phyloP scores from a whole-genome alignment of 495 filamentous ascomycete genomes.

The Aspergillus baeticus region DNA sequence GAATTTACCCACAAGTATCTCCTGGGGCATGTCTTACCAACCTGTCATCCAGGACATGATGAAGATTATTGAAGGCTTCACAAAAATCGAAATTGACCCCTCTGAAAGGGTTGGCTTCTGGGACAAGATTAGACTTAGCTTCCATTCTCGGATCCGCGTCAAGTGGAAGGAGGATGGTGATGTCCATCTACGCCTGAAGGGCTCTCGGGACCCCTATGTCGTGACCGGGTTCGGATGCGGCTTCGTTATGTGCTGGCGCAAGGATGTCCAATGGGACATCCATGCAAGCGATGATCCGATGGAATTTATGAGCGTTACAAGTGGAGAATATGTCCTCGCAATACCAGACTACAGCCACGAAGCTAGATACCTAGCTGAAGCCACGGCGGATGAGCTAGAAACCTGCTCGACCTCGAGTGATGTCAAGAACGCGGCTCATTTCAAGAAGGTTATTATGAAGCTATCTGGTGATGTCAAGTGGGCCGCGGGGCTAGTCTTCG shows the following conservation, averaged over 20 bases:
- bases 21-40: constrained; percentile 96
- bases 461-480: constrained; percentile 91
- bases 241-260: constrained; percentile 97
- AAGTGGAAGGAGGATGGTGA: constrained; percentile 94
- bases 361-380: constrained; percentile 64
- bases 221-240: constrained; percentile 91
- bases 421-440: constrained; percentile 70
- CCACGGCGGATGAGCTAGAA: constrained; percentile 58
- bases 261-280: constrained; percentile 84
- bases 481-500: constrained; percentile 88
- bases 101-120: constrained; percentile 96
- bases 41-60: constrained; percentile 99
- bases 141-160: constrained; percentile 88
- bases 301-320: constrained; percentile 93
- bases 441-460: constrained; percentile 99
- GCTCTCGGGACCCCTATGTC: constrained; percentile 87
- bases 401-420: constrained; percentile 62
- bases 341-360: constrained; percentile 91
- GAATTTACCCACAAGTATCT: constrained; percentile 83
- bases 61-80: constrained; percentile 98
- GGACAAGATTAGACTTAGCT: constrained; percentile 95
- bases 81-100: constrained; percentile 89
- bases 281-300: constrained; percentile 78
- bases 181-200: constrained; percentile 91
- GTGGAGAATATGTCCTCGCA: constrained; percentile 89